These are phyloP conservation scores for Jaenimonas drosophilae DNA, from an alignment of 208 protist species.

Conservation along the genomic window DNA sequence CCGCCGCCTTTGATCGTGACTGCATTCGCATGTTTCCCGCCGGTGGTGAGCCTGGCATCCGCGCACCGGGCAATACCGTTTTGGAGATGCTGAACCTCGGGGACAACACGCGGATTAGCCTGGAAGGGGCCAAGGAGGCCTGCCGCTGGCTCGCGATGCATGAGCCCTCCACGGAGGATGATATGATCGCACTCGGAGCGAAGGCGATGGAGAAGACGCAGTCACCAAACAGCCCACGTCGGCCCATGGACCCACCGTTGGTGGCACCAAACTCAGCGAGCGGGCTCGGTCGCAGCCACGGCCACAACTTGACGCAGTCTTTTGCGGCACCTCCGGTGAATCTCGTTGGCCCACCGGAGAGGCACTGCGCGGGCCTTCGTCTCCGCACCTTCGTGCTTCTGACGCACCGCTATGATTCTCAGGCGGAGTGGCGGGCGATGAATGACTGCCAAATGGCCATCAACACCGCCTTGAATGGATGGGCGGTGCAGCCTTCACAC, in stretches of 20 bases:
- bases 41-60: slow-evolving; percentile 29
- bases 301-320: no score
- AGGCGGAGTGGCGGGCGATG: slow-evolving; percentile 8
- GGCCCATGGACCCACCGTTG: no score
- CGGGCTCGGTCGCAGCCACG: no score
- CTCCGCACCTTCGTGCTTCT: slow-evolving; percentile 40
- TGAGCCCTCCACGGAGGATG: slow-evolving; percentile 41
- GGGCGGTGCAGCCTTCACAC: no score
- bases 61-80: slow-evolving; percentile 78
- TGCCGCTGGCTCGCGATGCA: slow-evolving; percentile 48
- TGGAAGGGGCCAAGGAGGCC: slow-evolving; percentile 47
- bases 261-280: no score
- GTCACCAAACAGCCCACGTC: no score
- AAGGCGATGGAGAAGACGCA: no score
- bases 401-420: slow-evolving; percentile 13
- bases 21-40: slow-evolving; percentile 47
- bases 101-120: slow-evolving; percentile 53
- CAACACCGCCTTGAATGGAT: neutral
- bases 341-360: slow-evolving; percentile 36
- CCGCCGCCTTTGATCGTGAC: slow-evolving; percentile 56
- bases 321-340: neutral
- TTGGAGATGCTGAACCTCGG: slow-evolving; percentile 73
- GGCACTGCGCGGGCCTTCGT: slow-evolving; percentile 54
- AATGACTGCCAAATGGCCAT: neutral
- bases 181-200: slow-evolving; percentile 40